Evolutionary conservation across 1,284 basidiomycete genomes (phyloP), one percentile per base, ranked within the genome.

Genomic region (Leccinum griseonigrum): DNA sequence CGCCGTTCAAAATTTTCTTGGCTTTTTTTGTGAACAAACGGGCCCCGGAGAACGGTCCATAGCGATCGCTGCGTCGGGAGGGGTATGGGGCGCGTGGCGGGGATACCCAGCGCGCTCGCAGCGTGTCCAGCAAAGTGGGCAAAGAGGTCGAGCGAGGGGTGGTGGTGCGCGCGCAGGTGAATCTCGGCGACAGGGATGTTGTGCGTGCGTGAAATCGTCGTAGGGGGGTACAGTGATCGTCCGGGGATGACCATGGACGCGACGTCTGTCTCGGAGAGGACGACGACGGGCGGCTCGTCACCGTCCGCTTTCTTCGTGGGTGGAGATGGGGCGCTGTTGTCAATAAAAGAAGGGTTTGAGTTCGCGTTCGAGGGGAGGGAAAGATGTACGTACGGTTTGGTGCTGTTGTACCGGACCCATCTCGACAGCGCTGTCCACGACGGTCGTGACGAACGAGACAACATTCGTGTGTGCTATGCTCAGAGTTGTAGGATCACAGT

Each of bases 1-100:
- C 81, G 83, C 34, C 94, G 79, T 76, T 95, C 90, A 75, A 98
- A 99, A 78, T 98, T 98, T 79, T 99, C 95, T 77, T 98, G 95
- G 22, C 85, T 82, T 78, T 97, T 98, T 75, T 99, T 99, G 77
- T 97, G 91, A 8, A 88, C 90, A 75, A 98, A 98, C 43, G 43
- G 34, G 34, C 87, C 85, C 51, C 90, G 86, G 10, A 86, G 83
- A 13, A 98, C 95, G 0, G 97, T 98, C 87, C 92, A 95, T 9
- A 98, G 79, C 8, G 84, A 83, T 28, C 90, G 88, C 67, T 89
- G 83, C 1, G 86, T 93, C 0, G 95, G 95, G 0, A 98, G 84
- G 2, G 78, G 76, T 3, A 84, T 85, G 2, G 89, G 82, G 13
- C 83, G 82, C 7, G 91, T 89, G 18, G 87, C 83, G 1, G 97